A percentile compares a stretch with the other conserved stretches of the same genome.
Evolutionary conservation across 2,329 filamentous ascomycete genomes (phyloP).

Genomic region (Myotisia sp.): DNA sequence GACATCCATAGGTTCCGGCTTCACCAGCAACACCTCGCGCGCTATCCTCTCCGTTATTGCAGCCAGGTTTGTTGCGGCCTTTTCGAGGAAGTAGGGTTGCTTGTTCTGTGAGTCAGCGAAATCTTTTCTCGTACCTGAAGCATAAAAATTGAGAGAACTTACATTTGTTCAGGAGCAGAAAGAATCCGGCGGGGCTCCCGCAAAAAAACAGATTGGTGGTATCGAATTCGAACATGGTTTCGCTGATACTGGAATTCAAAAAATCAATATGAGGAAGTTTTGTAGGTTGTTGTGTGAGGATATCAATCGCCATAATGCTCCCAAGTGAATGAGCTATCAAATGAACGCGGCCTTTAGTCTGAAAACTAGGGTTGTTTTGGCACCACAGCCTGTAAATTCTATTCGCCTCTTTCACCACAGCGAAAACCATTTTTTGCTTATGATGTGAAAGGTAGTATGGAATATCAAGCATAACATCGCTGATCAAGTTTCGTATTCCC

Average conservation of each 20-base stretch:
- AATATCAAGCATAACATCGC: constrained; percentile 95
- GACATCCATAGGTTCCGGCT: constrained; percentile 67
- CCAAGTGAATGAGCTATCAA: constrained; percentile 87
- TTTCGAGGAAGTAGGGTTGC: constrained; percentile 59
- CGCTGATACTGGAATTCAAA: constrained; percentile 25
- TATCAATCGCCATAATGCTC: constrained; percentile 85
- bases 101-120: constrained; percentile 16
- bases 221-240: constrained; percentile 71
- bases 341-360: constrained; percentile 68
- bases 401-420: constrained; percentile 81
- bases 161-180: constrained; percentile 65
- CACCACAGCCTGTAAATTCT: constrained; percentile 94
- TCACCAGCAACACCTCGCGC: constrained; percentile 57
- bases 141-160: no score
- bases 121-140: constrained; percentile 11
- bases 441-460: constrained; percentile 96
- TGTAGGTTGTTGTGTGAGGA: constrained; percentile 80
- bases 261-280: constrained; percentile 39
- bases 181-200: constrained; percentile 85
- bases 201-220: constrained; percentile 79
- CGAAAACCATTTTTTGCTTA: constrained; percentile 85
- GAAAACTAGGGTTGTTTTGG: constrained; percentile 77
- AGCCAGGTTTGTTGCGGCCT: constrained; percentile 60
- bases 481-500: constrained; percentile 83
- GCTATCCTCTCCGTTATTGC: constrained; percentile 45